These are phyloP conservation scores for Penicillium robsamsonii DNA, from an alignment of 495 filamentous ascomycete species.

Conservation along the genomic window DNA sequence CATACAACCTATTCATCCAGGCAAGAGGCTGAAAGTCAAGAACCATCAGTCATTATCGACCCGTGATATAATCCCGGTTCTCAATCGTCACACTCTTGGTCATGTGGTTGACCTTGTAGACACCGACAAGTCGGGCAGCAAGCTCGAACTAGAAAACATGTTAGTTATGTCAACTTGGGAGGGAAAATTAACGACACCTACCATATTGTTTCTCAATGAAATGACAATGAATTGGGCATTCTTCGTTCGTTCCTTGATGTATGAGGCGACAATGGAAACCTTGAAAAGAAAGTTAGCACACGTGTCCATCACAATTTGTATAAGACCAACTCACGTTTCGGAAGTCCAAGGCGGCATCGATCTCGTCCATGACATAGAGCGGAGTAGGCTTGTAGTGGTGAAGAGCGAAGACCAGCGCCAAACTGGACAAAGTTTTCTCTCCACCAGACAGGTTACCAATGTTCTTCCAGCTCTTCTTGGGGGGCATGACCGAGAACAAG, in stretches of 20 bases:
- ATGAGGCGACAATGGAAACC: conserved; percentile 97
- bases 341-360: conserved; percentile 97
- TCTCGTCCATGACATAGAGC: conserved; percentile 99
- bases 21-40: conserved; percentile 16
- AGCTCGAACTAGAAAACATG: conserved; percentile 69
- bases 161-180: conserved; percentile 13
- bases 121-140: conserved; percentile 85
- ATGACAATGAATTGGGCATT: conserved; percentile 99
- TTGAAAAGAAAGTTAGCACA: conserved; percentile 31
- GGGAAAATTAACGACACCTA: conserved; percentile 21
- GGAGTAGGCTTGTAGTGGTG: conserved; percentile 99
- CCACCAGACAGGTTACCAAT: conserved; percentile 92
- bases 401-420: conserved; percentile 93
- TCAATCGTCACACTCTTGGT: conserved; percentile 97
- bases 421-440: conserved; percentile 91
- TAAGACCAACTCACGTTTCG: conserved; percentile 69
- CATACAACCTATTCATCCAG: conserved; percentile 24
- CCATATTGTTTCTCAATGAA: conserved; percentile 96
- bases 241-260: conserved; percentile 98
- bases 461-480: conserved; percentile 99
- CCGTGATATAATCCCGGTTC: conserved; percentile 76
- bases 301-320: neutral
- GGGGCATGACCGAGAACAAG: conserved; percentile 95
- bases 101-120: conserved; percentile 99
- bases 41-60: conserved; percentile 33